Conservation (phyloP, 129 eudicot species). For the Oenanthe sinensis region DNA sequence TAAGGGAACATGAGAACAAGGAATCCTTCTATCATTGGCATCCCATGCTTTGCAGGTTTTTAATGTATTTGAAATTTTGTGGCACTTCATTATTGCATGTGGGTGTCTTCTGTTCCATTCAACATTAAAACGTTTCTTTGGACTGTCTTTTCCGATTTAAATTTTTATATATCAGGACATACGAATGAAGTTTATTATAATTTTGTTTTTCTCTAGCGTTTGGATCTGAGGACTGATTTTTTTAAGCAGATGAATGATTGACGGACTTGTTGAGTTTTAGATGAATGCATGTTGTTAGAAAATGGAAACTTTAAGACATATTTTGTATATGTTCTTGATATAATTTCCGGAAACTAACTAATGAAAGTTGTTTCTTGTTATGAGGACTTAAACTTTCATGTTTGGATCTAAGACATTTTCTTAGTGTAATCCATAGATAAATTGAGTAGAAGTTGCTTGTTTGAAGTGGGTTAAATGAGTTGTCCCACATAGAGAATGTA, state of each 20-base stretch:
- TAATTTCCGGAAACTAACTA: too few relatives aligned
- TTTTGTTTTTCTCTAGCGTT: conserved; percentile 9
- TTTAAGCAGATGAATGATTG: conserved; percentile 19
- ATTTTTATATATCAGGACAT: background rate
- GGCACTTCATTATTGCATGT: conserved; percentile 23
- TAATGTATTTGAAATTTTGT: conserved; percentile 11
- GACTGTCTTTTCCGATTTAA: conserved; percentile 5
- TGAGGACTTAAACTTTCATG: too few relatives aligned
- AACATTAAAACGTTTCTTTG: background rate
- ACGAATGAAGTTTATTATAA: background rate
- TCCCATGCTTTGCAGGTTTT: conserved; percentile 5
- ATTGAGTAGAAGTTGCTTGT: too few relatives aligned
- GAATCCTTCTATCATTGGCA: conserved; percentile 31
- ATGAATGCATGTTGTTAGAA: background rate
- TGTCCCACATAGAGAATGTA: too few relatives aligned
- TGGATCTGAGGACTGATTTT: conserved; percentile 12
- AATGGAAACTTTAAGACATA: too few relatives aligned
- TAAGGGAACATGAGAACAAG: conserved; percentile 42
- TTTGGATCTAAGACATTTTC: too few relatives aligned
- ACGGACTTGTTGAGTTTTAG: background rate
- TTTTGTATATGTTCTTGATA: too few relatives aligned
- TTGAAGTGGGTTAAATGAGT: too few relatives aligned
- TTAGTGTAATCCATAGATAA: too few relatives aligned
- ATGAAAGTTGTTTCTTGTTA: too few relatives aligned
- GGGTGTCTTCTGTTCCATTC: conserved; percentile 24